Base-by-base conservation (phyloP, 768 basidiomycete species). In the Pleurotus djamor region DNA sequence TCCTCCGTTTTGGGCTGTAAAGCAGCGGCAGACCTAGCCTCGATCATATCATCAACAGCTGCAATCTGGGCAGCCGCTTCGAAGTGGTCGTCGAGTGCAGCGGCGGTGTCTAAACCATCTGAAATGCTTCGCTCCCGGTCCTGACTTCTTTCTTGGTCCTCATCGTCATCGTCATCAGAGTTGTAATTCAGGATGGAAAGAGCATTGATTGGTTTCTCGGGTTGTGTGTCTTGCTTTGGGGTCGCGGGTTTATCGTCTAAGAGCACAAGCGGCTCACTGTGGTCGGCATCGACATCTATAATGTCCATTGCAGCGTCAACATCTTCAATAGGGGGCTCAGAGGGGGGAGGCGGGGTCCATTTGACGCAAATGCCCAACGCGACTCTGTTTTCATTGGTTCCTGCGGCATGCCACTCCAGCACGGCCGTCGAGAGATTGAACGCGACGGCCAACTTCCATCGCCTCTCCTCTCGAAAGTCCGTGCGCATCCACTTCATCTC, bases 401-500 rank as follows among this genome's bases (percentile, higher is more conserved):
- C 81, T 21, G 89, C 86, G 54, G 83, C 79, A 69, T 96, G 93
- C 94, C 94, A 99, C 65, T 94, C 89, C 5, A 92, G 81, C 17
- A 94, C 89, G 28, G 92, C 83, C 34, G 84, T 86, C 0, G 93
- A 90, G 33, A 99, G 71, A 60, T 88, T 88, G 68, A 88, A 89
- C 0, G 97, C 96, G 32, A 92, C 69, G 2, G 88, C 87, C 45
- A 90, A 74, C 71, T 98, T 98, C 95, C 95, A 98, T 65, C 83
- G 86, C 43, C 92, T 81, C 68, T 99, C 97, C 72, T 98, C 96
- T 16, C 92, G 87, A 64, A 97, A 98, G 70, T 99, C 97, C 38
- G 84, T 84, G 32, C 93, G 90, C 85, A 99, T 89, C 97, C 97
- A 99, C 84, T 90, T 93, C 94, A 98, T 94, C 73, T 99, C 97